Base-by-base conservation (phyloP, 2,329 filamentous ascomycete genomes). In the Ceratocystis eucalypticola region DNA sequence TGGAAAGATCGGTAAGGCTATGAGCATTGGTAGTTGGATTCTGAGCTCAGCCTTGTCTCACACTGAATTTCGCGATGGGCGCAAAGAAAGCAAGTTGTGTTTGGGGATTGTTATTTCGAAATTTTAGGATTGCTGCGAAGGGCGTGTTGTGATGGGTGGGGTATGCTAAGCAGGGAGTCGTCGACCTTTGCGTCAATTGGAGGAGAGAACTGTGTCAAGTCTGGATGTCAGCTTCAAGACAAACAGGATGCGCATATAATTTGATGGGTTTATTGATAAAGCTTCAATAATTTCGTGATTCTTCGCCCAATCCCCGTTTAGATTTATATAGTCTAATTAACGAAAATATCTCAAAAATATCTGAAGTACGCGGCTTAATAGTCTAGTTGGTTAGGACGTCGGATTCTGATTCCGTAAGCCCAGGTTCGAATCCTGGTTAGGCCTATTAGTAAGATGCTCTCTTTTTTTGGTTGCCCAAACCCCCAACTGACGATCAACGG, bases 381-480 rank as follows among this genome's bases (percentile, higher is more conserved):
- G 66, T 67, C 62, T 67, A 67, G 65, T 67, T 67, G 62, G 66
- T 67, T 67, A 67, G 66, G 65, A 64, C 65, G 65, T 67, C 65
- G 65, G 65, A 65, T 67, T 67, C 66, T 67, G 66, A 67, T 67
- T 67, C 66, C 62, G 62, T 67, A 67, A 67, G 44, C 66, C 66
- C 62, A 67, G 66, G 63, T 67, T 67, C 66, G 62, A 67, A 65
- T 67, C 57, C 66, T 67, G 62, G 62, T 67, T 67, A 45, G 66
- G 66, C 66, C 66, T 67, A 15, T 2, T 1, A 6, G 30, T 17
- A 25, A 4, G 3, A 2, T 17, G 28, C 0, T 7, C 3, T 1
- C 1, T 25, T 17, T 12, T 15, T 12, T 15, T 55, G 3, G 1
- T 12, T 15, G 10, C 8, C 37, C 3, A 15, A 41, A 12, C 37